Evolutionary conservation across 177 flowering plant species (phyloP), one percentile per base, ranked within the genome.

Genomic region (Vitis hybrid): DNA sequence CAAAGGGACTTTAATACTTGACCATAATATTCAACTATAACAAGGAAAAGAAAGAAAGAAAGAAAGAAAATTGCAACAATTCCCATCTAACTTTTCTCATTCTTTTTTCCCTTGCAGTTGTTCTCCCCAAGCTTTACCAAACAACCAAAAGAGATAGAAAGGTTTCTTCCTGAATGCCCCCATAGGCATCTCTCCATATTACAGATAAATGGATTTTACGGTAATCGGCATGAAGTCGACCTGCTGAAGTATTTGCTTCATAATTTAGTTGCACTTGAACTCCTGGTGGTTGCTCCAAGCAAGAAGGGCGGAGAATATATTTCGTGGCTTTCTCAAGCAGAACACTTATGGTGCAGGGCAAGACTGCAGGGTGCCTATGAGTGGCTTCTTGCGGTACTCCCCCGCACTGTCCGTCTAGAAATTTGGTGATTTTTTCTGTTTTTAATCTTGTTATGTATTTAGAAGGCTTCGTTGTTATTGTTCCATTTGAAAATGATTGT

Each of bases 171-270:
- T 20, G 63, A 71, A 56, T 63, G 67, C 68, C 18, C 20, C 59
- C 73, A 71, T 71, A 55, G 18, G 35, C 54, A 63, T 57, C 32
- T 71, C 20, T 41, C 18, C 15, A 30, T 55, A 57, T 6, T 71
- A 14, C 68, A 71, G 54, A 55, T 71, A 46, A 63, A 71, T 41
- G 73, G 73, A 0, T 71, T 63, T 46, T 46, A 57, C 20, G 73
- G 73, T 20, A 63, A 71, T 63, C 46, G 8, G 46, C 73, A 71
- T 48, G 73, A 71, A 71, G 32, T 14, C 0, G 63, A 56, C 15
- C 72, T 69, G 51, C 18, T 69, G 11, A 61, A 24, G 27, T 69
- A 61, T 61, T 17, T 69, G 59, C 20, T 71, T 24, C 32, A 63
- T 18, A 71, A 57, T 56, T 20, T 46, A 57, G 21, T 41, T 2